phyloP scores from a whole-genome alignment of 2,329 filamentous ascomycete genomes.

The Aspergillus tubingensis region DNA sequence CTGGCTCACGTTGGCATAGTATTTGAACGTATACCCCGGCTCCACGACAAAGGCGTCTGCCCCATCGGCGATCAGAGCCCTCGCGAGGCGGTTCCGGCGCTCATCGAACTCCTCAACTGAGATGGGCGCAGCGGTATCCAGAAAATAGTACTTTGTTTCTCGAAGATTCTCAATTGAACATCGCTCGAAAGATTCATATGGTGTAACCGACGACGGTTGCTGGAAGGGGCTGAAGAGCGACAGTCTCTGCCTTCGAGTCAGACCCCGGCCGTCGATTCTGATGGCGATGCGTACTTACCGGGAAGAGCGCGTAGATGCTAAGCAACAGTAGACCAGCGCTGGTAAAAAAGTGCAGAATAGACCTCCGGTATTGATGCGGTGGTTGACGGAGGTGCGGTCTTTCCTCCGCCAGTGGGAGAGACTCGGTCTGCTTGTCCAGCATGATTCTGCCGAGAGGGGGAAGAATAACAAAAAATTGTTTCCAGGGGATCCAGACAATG shows the following conservation, averaged over 20 bases:
- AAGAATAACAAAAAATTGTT: too few relatives aligned
- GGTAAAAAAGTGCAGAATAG: background rate
- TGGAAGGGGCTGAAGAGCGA: background rate
- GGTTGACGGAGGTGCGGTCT: background rate
- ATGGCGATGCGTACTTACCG: background rate
- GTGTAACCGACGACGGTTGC: background rate
- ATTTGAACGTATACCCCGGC: slow-evolving; percentile 66
- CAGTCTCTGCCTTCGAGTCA: background rate
- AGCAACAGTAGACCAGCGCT: background rate
- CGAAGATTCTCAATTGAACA: slow-evolving; percentile 59
- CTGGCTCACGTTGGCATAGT: slow-evolving; percentile 65
- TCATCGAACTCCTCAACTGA: slow-evolving; percentile 55
- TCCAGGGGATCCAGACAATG: background rate
- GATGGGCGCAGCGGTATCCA: slow-evolving; percentile 49
- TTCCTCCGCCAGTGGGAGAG: background rate
- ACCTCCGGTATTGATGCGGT: background rate
- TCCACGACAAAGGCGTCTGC: slow-evolving; percentile 64
- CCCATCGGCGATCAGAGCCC: slow-evolving; percentile 53
- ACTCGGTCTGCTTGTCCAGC: background rate
- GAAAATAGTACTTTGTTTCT: slow-evolving; percentile 20
- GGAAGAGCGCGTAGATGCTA: background rate
- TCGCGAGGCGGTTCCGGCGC: slow-evolving; percentile 59
- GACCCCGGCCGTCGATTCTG: background rate
- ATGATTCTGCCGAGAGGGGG: background rate
- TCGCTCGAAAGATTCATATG: slow-evolving; percentile 35